Evolutionary conservation across 2,329 filamentous ascomycete species (phyloP), one percentile per base, ranked within the genome.

Genomic region (Raffaelea albimanens): DNA sequence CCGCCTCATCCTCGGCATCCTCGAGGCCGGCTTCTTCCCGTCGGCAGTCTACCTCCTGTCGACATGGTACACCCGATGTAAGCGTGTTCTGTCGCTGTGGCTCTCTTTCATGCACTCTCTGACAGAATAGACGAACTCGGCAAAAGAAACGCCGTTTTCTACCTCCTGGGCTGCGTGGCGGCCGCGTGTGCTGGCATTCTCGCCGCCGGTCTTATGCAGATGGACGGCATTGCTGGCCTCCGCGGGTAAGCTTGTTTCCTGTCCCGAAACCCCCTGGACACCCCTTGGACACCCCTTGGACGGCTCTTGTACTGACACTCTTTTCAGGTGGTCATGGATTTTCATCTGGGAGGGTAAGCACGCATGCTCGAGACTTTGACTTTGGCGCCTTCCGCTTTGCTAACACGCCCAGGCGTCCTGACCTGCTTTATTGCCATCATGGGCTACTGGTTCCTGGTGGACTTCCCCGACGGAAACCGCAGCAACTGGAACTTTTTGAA

Each of bases 1-100:
- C 36, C 67, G 82, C 40, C 63, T 80, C 0, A 47, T 86, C 2
- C 68, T 85, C 16, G 83, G 83, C 43, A 52, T 82, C 2, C 70
- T 85, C 22, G 83, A 87, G 59, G 76, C 78, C n/a, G 78, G 83
- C 0, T 86, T 83, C 63, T 87, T 87, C 62, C 82, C 83, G 0
- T 76, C 77, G 45, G 82, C 76, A 44, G 80, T 85, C 0, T 87
- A 86, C 57, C 67, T 87, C 5, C 72, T 88, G n/a, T 82, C 77
- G 50, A 85, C 80, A 33, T 88, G 82, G 82, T 86, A 85, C 58
- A 82, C 80, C 0, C 66, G 80, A 61, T 82, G 75, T 78, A 62
- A 69, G 72, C 61, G 18, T 29, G 25, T 29, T 29, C 13, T 29
- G 25, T 29, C 7, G 18, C 21, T 29, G n/a, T 23, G 2, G 9